Evolutionary conservation across 148 eudicot genomes (phyloP).

Genomic region (Camellia granthamiana): DNA sequence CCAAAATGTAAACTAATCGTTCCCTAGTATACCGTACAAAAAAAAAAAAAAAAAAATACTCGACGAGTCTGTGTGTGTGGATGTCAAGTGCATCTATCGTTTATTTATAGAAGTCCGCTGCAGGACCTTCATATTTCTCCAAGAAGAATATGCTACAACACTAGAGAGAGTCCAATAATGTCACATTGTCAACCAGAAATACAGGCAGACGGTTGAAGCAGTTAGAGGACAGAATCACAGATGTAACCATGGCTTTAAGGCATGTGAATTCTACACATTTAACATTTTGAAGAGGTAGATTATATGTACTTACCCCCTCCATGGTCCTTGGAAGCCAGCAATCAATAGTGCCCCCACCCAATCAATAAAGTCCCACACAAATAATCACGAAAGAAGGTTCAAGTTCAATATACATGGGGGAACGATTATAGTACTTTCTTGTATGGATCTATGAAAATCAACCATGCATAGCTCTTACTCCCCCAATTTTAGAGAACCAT

Average conservation of each 20-base stretch:
- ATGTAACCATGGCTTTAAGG: conserved; percentile 13
- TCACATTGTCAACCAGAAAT: not conserved
- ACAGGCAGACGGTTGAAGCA: conserved; percentile 9
- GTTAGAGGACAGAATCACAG: conserved; percentile 21
- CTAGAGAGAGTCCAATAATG: not conserved
- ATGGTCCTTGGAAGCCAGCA: conserved; percentile 30
- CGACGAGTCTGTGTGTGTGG: no score
- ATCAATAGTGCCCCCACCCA: conserved; percentile 26
- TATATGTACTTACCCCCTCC: conserved; percentile 25
- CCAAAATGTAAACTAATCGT: no score
- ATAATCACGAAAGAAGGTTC: conserved; percentile 29
- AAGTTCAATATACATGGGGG: conserved; percentile 42
- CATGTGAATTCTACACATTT: conserved; percentile 12
- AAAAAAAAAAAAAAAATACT: no score
- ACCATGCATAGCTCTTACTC: conserved; percentile 38
- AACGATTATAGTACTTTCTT: conserved; percentile 25
- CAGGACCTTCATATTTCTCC: not conserved
- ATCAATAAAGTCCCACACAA: conserved; percentile 30
- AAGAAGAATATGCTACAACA: conserved; percentile 9
- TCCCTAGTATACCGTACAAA: no score
- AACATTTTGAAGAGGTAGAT: conserved; percentile 26
- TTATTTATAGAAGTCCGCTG: not conserved
- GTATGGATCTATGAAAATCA: conserved; percentile 21
- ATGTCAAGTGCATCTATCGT: not conserved
- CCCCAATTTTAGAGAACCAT: conserved; percentile 77